Conservation (phyloP, 345 rosid genomes). For the Rhizophora mangle region DNA sequence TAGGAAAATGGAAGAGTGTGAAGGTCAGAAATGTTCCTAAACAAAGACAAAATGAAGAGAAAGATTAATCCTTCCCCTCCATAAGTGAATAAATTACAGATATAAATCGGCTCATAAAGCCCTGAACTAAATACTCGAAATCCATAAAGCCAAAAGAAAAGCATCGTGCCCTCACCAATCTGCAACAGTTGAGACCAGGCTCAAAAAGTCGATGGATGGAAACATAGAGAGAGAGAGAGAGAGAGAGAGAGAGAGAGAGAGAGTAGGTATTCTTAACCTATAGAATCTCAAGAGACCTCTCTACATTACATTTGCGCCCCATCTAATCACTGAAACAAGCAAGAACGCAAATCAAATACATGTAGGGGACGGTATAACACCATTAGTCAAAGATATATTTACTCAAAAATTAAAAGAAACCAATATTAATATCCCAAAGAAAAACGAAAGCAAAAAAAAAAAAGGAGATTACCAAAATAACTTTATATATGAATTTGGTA, state of each 20-base stretch:
- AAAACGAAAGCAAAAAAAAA: neutral
- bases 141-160: neutral
- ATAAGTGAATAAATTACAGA: neutral
- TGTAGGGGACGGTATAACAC: neutral
- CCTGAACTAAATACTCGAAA: neutral
- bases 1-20: neutral
- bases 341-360: neutral
- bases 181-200: neutral
- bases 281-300: constrained; percentile 53
- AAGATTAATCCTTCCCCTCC: neutral
- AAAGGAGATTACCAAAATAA: constrained; percentile 46
- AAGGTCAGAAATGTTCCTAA: neutral
- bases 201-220: neutral
- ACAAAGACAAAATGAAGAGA: neutral
- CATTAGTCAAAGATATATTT: neutral
- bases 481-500: constrained; percentile 59
- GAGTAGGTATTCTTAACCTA: constrained; percentile 43
- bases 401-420: neutral
- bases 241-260: constrained; percentile 15
- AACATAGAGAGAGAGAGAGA: no score
- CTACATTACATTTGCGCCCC: constrained; percentile 65
- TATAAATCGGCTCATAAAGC: neutral
- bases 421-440: neutral
- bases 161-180: neutral
- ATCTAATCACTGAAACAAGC: constrained; percentile 41